Evolutionary conservation across 1,139 yeast species (phyloP), one percentile per base, ranked within the genome.

Genomic region (Citeromyces hawaiiensis): DNA sequence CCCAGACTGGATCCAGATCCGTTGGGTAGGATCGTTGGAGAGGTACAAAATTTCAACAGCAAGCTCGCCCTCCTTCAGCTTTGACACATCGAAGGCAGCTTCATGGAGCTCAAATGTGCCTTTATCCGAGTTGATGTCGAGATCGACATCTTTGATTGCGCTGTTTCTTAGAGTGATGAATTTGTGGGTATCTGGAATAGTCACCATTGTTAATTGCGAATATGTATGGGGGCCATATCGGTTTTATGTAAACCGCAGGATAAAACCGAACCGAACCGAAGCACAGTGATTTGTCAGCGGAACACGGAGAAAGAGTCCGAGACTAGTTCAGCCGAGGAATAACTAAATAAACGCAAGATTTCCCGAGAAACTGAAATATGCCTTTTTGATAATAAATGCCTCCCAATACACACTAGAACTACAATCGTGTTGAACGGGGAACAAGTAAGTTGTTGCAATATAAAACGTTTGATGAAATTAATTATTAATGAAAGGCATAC

Each of bases 1-100:
- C 42, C 56, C 61, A 42, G 63, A 63, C 43, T 61, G 63, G 39
- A 76, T 74, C 80, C 82, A 76, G 39, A 68, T 66, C 54, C 78
- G 70, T 52, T 76, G 83, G 9, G 80, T 72, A 13, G 85, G 83
- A 51, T 77, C 85, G 49, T 77, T 75, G 33, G 83, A 74, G n/a
- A 76, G 51, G 43, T 64, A 66, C 38, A 70, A 47, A 5, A 64
- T 55, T 53, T 72, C 68, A 21, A 75, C 60, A 30, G 73, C 57
- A 6, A 75, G 44, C 45, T 75, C 68, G 35, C 65, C 70, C 1
- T 62, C 65, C 42, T 61, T 48, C 40, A 72, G 50, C 15, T 15
- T 16, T 4, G 36, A n/a, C 25, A 11, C 15, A 32, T 36, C 30
- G 14, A 44, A 23, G n/a, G 35, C 29, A 15, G 29, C 32, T 8